Evolutionary conservation across 2,329 filamentous ascomycete species (phyloP).

Genomic region (Fusarium globosum): DNA sequence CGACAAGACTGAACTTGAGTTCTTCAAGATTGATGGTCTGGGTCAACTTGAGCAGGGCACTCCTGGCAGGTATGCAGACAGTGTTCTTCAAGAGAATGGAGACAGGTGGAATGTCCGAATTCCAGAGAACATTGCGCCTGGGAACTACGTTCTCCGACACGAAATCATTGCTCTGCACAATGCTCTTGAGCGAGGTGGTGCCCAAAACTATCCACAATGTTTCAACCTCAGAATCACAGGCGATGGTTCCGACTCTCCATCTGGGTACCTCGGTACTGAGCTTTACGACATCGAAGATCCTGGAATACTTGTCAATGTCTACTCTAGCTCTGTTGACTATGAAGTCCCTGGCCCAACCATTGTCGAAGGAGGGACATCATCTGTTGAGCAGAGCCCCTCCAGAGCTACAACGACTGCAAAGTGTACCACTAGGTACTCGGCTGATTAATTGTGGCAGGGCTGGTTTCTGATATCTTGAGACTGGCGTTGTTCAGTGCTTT

Average conservation of each 20-base stretch:
- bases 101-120: conserved; percentile 63
- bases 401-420: conserved; percentile 40
- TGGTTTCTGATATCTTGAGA: not conserved
- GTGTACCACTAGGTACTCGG: conserved; percentile 36
- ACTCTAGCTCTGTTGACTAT: conserved; percentile 44
- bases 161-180: conserved; percentile 66
- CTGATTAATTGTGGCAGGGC: not conserved
- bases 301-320: conserved; percentile 52
- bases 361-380: conserved; percentile 42
- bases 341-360: conserved; percentile 49
- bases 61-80: conserved; percentile 54
- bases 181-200: conserved; percentile 54
- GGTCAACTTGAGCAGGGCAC: conserved; percentile 52
- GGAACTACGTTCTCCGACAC: conserved; percentile 66
- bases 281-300: conserved; percentile 52
- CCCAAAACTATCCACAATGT: conserved; percentile 66
- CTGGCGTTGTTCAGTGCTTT: not conserved
- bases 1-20: conserved; percentile 56
- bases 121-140: conserved; percentile 58
- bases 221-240: conserved; percentile 61
- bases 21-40: conserved; percentile 59
- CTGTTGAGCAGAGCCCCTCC: conserved; percentile 42
- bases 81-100: conserved; percentile 61
- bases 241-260: conserved; percentile 49
- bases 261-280: conserved; percentile 50